Conservation (phyloP, 768 basidiomycete species). For the Mycena amicta region DNA sequence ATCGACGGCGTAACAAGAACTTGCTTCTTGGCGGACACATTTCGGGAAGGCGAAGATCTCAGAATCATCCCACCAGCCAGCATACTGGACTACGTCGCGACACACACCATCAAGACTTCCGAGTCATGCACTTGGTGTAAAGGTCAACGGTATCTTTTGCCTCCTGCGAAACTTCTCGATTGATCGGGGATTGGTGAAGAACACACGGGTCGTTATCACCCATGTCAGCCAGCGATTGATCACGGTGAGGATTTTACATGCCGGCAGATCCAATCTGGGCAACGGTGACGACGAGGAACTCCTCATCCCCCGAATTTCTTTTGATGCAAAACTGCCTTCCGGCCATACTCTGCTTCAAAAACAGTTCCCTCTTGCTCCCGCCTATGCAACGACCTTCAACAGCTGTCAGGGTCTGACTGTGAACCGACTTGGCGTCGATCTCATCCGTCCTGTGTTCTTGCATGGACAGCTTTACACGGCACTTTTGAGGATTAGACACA, state of each 20-base stretch:
- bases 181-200: neutral
- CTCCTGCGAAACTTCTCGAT: neutral
- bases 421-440: too few species aligned
- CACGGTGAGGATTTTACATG: neutral
- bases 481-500: neutral
- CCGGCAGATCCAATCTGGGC: neutral
- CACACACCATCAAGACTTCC: neutral
- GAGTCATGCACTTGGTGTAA: neutral
- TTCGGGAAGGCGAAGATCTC: too few species aligned
- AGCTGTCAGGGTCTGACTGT: too few species aligned
- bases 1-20: too few species aligned
- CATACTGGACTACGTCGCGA: neutral
- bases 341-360: constrained; percentile 33
- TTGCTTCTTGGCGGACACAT: too few species aligned
- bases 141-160: neutral
- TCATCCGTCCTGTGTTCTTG: constrained; percentile 35
- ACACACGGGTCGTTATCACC: neutral
- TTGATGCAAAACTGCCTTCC: constrained; percentile 13
- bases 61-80: neutral
- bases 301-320: too few species aligned
- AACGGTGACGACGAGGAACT: neutral
- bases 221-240: neutral
- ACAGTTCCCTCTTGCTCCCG: too few species aligned
- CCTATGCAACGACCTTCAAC: too few species aligned
- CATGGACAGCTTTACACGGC: constrained; percentile 30